Evolutionary conservation across 1,284 basidiomycete species (phyloP).

Genomic region (Neonothopanus nambi): DNA sequence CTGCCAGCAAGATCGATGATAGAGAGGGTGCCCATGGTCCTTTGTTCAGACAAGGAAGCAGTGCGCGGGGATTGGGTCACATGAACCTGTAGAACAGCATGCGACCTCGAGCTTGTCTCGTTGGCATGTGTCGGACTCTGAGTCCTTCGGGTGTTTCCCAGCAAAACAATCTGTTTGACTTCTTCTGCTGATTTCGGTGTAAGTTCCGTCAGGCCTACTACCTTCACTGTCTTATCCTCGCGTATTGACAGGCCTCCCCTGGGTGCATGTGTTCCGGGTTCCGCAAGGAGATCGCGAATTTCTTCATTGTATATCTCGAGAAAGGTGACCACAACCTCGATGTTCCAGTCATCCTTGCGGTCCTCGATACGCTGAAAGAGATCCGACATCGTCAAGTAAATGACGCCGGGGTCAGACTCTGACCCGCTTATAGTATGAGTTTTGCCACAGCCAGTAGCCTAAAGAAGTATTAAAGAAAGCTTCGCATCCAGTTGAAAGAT

Average conservation of each 20-base stretch:
- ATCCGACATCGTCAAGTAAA: conserved; percentile 96
- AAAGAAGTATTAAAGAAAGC: conserved; percentile 19
- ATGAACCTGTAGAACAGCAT: conserved; percentile 94
- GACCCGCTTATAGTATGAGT: conserved; percentile 97
- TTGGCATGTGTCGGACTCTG: conserved; percentile 94
- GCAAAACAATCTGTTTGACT: conserved; percentile 88
- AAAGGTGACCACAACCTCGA: conserved; percentile 89
- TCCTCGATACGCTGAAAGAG: conserved; percentile 90
- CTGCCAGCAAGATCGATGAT: conserved; percentile 97
- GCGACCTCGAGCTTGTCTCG: conserved; percentile 92
- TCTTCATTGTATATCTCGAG: conserved; percentile 98
- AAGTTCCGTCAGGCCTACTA: conserved; percentile 81
- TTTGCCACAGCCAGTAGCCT: conserved; percentile 98
- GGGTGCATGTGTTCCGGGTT: conserved; percentile 62
- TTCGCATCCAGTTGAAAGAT: conserved; percentile 7
- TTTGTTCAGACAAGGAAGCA: conserved; percentile 75
- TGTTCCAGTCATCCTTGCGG: conserved; percentile 76
- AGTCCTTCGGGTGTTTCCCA: conserved; percentile 85
- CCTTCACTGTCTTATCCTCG: conserved; percentile 91
- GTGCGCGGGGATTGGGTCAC: conserved; percentile 85
- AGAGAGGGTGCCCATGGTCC: conserved; percentile 85
- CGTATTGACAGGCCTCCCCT: conserved; percentile 88
- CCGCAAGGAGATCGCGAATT: conserved; percentile 91
- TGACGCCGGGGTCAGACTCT: conserved; percentile 84
- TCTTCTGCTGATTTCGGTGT: conserved; percentile 83